Evolutionary conservation across 1,284 basidiomycete species (phyloP), one percentile per base, ranked within the genome.

Genomic region (Crucibulum parvulum): DNA sequence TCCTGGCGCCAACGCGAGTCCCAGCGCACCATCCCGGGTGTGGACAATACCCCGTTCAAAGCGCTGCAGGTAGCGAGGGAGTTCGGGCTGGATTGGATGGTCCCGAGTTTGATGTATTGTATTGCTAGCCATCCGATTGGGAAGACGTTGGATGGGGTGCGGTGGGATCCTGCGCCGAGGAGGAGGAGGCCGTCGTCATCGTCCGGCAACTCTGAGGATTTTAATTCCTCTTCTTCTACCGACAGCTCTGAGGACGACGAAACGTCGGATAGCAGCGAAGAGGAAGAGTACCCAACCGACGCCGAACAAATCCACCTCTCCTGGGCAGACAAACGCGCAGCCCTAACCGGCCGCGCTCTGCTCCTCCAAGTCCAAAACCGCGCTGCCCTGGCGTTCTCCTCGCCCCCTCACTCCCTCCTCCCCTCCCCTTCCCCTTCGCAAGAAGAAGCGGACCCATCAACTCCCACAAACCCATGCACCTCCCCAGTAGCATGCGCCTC

Each of bases 1-100:
- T 69, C 59, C 2, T 81, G 78, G 75, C 66, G 71, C 36, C 51
- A 56, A 24, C 72, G 79, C 37, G 69, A 75, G 24, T 24, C 24
- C 24, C 24, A 24, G 39, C 39, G 39, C 39, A 77, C 75, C 8
- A 74, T 76, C 51, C 73, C 74, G 1, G 67, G 72, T 36, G 64
- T 73, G 57, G 74, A 75, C 51, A 74, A 74, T 55, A 76, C 75
- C 3, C 75, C 75, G 3, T 78, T 78, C 57, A 74, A 68, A 37
- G 71, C 71, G 5, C 66, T 76, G 46, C 61, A 66, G 13, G 51
- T 77, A 24, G 75, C 74, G 2, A 62, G 71, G 8, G 70, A 73
- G 57, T 70, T 76, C 47, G 67, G 70, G 34, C 59, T 78, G 31
- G 61, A 61, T 10, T 75, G 72, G 72, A 57, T 77, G 10, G 62